These are phyloP conservation scores for Talaromyces ruber DNA, from an alignment of 495 filamentous ascomycete species.

Conservation along the genomic window DNA sequence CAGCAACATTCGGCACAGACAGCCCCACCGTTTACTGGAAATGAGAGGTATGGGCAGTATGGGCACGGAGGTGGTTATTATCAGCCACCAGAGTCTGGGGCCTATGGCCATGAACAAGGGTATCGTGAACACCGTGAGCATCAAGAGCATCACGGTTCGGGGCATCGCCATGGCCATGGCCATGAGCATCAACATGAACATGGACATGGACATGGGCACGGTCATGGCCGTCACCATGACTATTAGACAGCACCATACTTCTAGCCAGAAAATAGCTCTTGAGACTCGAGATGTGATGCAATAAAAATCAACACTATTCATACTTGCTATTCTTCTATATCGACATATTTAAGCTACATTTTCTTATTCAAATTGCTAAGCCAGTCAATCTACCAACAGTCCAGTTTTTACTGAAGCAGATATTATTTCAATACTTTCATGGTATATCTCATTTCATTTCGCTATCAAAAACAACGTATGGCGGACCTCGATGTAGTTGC, in stretches of 20 bases:
- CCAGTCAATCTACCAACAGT: not conserved
- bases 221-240: conserved; percentile 2
- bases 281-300: not conserved
- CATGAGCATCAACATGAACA: not conserved
- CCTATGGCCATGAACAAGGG: conserved; percentile 1
- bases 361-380: no score
- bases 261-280: not conserved
- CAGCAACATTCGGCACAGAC: not conserved
- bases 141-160: not conserved
- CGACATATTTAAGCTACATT: no score
- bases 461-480: not conserved
- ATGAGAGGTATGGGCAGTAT: conserved; percentile 5
- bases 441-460: not conserved
- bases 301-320: not conserved
- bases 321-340: not conserved
- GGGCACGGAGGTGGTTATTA: not conserved
- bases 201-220: conserved; percentile 4
- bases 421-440: not conserved
- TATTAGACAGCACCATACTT: not conserved
- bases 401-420: not conserved
- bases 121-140: not conserved
- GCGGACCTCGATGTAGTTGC: not conserved
- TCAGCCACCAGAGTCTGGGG: not conserved
- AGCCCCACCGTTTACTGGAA: not conserved
- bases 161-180: not conserved